Percentiles rank a stretch among this genome's conserved stretches.
Conservation (phyloP, 1,284 basidiomycete genomes). For the Ceratobasidium sp. region DNA sequence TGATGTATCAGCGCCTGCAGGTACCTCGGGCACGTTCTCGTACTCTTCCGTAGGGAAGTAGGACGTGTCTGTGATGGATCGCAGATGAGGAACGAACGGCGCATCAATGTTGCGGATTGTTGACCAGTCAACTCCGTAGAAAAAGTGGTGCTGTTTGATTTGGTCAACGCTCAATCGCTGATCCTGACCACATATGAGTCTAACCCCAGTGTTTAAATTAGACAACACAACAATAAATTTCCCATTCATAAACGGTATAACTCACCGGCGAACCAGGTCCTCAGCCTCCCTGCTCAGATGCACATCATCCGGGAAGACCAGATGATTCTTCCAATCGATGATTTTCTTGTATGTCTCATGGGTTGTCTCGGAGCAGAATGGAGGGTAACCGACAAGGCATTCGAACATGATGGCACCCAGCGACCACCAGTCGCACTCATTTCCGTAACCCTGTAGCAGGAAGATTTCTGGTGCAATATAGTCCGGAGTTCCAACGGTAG, state of each 20-base stretch:
- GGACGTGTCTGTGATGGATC: slow-evolving; percentile 91
- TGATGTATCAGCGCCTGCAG: slow-evolving; percentile 67
- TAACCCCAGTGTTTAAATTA: not conserved
- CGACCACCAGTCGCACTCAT: slow-evolving; percentile 99
- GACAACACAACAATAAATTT: not conserved
- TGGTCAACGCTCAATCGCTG: slow-evolving; percentile 82
- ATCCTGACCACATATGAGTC: slow-evolving; percentile 84
- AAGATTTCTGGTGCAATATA: slow-evolving; percentile 99
- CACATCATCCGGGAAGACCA: slow-evolving; percentile 95
- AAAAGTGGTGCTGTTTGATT: slow-evolving; percentile 95
- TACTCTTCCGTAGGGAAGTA: slow-evolving; percentile 99
- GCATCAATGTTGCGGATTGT: slow-evolving; percentile 92
- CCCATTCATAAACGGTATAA: slow-evolving; percentile 50
- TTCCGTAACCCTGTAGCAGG: slow-evolving; percentile 95
- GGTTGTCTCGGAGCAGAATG: slow-evolving; percentile 97
- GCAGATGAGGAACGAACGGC: slow-evolving; percentile 92
- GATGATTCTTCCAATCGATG: slow-evolving; percentile 90
- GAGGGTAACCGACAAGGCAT: slow-evolving; percentile 96
- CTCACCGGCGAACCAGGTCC: slow-evolving; percentile 81
- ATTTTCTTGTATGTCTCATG: slow-evolving; percentile 99
- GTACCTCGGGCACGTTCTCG: slow-evolving; percentile 77
- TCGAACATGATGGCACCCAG: slow-evolving; percentile 98
- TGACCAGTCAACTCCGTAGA: slow-evolving; percentile 95
- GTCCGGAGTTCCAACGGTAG: slow-evolving; percentile 97
- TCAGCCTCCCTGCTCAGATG: slow-evolving; percentile 93